phyloP scores from a whole-genome alignment of 1,284 basidiomycete species.

The Ceratobasidium sp. region DNA sequence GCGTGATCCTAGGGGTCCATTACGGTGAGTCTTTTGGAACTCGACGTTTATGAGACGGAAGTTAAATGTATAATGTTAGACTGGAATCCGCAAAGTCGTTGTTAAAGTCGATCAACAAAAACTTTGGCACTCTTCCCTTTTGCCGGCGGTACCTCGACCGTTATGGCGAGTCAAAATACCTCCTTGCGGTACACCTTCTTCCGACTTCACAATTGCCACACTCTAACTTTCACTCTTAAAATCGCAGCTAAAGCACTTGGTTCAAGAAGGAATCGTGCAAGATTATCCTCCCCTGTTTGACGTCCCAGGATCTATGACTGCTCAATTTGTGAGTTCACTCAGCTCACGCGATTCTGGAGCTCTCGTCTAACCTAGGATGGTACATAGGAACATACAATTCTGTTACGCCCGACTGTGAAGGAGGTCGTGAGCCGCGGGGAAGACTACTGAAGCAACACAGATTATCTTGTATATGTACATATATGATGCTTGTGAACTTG shows the following conservation, averaged over 20 bases:
- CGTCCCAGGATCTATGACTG: slow-evolving; percentile 84
- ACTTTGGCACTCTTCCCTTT: slow-evolving; percentile 96
- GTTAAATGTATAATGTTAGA: slow-evolving; percentile 56
- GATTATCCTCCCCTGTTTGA: slow-evolving; percentile 97
- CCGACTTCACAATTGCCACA: slow-evolving; percentile 36
- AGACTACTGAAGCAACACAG: slow-evolving; percentile 71
- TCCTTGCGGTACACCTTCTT: slow-evolving; percentile 76
- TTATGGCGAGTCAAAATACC: slow-evolving; percentile 92
- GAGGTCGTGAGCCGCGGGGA: slow-evolving; percentile 95
- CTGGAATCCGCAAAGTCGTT: slow-evolving; percentile 87
- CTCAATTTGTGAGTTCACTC: slow-evolving; percentile 79
- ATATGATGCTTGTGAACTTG: no score
- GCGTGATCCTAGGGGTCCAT: slow-evolving; percentile 72
- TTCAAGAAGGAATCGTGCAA: slow-evolving; percentile 87
- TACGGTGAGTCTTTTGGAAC: slow-evolving; percentile 63
- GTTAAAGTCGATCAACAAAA: slow-evolving; percentile 88
- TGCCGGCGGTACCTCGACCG: slow-evolving; percentile 95
- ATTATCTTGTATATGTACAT: slow-evolving; percentile 4
- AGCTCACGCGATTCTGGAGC: slow-evolving; percentile 33
- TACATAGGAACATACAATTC: slow-evolving; percentile 87
- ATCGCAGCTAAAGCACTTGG: slow-evolving; percentile 87
- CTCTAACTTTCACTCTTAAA: neutral
- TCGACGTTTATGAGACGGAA: no score
- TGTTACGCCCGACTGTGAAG: slow-evolving; percentile 90
- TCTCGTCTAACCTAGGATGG: neutral